Evolutionary conservation across 495 filamentous ascomycete genomes (phyloP).

Genomic region (Lineolata rhizophorae): DNA sequence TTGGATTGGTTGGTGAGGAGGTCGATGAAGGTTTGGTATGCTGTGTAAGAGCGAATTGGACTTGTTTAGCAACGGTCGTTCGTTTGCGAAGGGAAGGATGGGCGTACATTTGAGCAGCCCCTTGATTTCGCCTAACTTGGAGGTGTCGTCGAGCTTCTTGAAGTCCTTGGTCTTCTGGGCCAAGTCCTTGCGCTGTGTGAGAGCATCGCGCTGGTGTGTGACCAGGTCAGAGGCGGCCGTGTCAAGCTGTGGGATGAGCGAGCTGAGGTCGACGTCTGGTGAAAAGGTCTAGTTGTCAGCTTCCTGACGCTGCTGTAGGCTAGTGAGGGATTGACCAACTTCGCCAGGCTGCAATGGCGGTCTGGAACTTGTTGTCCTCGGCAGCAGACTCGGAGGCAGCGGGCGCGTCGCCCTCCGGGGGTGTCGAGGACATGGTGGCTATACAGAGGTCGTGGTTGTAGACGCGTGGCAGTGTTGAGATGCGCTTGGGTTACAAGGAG

Average conservation of each 20-base stretch:
- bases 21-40: conserved; percentile 95
- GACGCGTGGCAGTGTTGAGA: too few species aligned
- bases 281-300: conserved; percentile 15
- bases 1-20: conserved; percentile 87
- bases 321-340: conserved; percentile 28
- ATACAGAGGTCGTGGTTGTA: too few species aligned
- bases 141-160: conserved; percentile 76
- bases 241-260: conserved; percentile 71
- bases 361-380: conserved; percentile 78
- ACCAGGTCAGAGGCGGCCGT: conserved; percentile 84
- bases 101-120: conserved; percentile 55
- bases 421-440: too few species aligned
- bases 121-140: conserved; percentile 75
- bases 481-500: too few species aligned
- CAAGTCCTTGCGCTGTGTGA: conserved; percentile 86
- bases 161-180: conserved; percentile 99
- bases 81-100: conserved; percentile 1
- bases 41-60: too few species aligned
- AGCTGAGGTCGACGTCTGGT: conserved; percentile 79
- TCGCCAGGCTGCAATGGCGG: conserved; percentile 88
- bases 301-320: background rate
- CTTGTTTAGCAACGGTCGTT: too few species aligned
- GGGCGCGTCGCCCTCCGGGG: background rate
- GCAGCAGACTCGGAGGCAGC: conserved; percentile 10
- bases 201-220: conserved; percentile 69